Conservation (phyloP, 345 rosid species). For the Gossypium raimondii region DNA sequence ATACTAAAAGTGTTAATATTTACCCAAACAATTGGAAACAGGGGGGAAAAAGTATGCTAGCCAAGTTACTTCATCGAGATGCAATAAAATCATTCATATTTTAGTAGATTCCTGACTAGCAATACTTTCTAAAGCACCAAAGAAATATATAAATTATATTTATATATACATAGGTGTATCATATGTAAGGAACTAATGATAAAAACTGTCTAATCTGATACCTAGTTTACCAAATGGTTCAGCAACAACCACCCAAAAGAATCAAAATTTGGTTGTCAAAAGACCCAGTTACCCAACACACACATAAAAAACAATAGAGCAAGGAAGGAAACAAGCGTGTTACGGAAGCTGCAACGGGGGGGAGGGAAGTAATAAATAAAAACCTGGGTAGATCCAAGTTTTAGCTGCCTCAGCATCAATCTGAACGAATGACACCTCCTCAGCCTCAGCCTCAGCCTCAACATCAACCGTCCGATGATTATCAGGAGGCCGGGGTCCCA, state of each 20-base stretch:
- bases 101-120: neutral
- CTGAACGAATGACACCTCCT: conserved; percentile 28
- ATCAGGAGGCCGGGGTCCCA: conserved; percentile 7
- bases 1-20: neutral
- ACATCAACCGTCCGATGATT: conserved; percentile 14
- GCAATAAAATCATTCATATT: neutral
- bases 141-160: neutral
- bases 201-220: neutral
- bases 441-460: neutral
- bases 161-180: neutral
- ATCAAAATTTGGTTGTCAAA: conserved; percentile 1
- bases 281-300: neutral
- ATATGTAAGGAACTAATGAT: neutral
- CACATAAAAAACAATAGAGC: neutral
- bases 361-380: no score
- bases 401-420: conserved; percentile 74
- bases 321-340: neutral
- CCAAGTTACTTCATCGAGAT: neutral
- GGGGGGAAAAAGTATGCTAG: neutral
- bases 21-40: neutral
- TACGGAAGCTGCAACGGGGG: neutral
- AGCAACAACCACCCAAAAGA: neutral
- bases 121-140: neutral
- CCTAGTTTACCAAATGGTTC: neutral
- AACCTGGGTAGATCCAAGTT: conserved; percentile 93